Percentiles rank a stretch among this genome's conserved stretches.
Conservation (phyloP, 2,329 filamentous ascomycete genomes). For the Periconia sp. region DNA sequence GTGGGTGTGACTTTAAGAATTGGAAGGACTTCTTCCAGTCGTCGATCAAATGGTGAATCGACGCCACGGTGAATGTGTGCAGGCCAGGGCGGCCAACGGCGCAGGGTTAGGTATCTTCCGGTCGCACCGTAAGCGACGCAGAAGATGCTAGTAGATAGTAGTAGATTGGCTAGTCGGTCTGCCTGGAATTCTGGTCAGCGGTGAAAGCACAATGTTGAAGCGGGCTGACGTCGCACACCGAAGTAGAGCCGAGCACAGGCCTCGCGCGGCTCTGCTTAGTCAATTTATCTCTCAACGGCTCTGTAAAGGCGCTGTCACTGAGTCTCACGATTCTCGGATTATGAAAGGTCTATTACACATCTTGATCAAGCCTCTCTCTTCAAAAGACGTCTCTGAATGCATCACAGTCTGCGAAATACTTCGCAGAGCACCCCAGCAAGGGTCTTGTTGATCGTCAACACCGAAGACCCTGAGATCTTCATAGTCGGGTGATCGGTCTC, state of each 20-base stretch:
- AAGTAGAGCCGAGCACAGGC: slow-evolving; percentile 13
- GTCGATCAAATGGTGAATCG: slow-evolving; percentile 36
- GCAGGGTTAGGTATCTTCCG: neutral
- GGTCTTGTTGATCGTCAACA: neutral
- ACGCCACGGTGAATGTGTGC: slow-evolving; percentile 41
- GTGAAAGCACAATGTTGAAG: slow-evolving; percentile 25
- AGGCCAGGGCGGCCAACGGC: slow-evolving; percentile 1
- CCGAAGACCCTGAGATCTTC: too few species aligned
- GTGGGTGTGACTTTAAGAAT: slow-evolving; percentile 40
- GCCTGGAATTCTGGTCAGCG: slow-evolving; percentile 21
- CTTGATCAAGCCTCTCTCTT: too few species aligned
- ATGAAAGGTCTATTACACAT: too few species aligned
- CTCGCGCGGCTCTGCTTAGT: neutral
- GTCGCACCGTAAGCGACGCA: slow-evolving; percentile 15
- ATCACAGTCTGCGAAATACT: too few species aligned
- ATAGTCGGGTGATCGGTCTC: too few species aligned
- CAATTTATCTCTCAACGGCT: too few species aligned
- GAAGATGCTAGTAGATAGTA: slow-evolving; percentile 11
- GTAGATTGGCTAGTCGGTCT: slow-evolving; percentile 22
- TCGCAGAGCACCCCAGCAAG: too few species aligned
- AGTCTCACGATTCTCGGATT: too few species aligned
- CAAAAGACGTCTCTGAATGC: too few species aligned
- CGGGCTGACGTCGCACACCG: slow-evolving; percentile 24
- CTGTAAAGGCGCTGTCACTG: too few species aligned
- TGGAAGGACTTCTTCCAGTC: slow-evolving; percentile 45